Conservation (phyloP, 106 monocot species). For the Chionographis japonica region DNA sequence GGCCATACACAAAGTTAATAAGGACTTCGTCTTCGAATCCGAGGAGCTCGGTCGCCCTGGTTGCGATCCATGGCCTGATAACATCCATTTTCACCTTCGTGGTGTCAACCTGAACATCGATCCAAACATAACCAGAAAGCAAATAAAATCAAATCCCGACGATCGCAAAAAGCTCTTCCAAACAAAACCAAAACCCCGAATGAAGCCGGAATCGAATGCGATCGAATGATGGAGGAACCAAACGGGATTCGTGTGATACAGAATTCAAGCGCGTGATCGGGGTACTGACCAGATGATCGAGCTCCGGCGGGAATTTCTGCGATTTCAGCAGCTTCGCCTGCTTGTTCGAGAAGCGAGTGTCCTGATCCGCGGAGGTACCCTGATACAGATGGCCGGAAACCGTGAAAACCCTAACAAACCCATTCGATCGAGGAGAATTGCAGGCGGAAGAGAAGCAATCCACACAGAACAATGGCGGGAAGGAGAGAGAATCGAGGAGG, state of each 20-base stretch:
- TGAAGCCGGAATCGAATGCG: not conserved
- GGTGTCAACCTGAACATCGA: constrained; percentile 63
- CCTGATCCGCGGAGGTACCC: constrained; percentile 98
- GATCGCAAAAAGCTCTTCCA: too few relatives aligned
- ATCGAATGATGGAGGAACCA: not conserved
- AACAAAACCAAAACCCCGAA: not conserved
- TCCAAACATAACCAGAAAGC: not conserved
- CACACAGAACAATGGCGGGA: too few relatives aligned
- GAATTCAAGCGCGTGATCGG: not conserved
- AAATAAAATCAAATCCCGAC: too few relatives aligned
- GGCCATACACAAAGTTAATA: constrained; percentile 90
- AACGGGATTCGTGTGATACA: not conserved
- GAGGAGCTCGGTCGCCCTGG: constrained; percentile 78
- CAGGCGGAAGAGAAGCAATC: not conserved
- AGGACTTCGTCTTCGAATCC: constrained; percentile 99
- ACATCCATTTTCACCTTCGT: constrained; percentile 96
- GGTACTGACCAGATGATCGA: constrained; percentile 73
- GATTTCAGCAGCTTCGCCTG: constrained; percentile 96
- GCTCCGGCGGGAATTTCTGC: constrained; percentile 87
- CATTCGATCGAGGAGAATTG: not conserved
- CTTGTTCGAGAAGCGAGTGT: constrained; percentile 99
- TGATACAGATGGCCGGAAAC: constrained; percentile 16
- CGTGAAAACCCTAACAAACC: constrained; percentile 5
- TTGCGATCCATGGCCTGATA: constrained; percentile 94
- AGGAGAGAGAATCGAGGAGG: not conserved